phyloP scores from a whole-genome alignment of 164 flowering plant genomes.

The Nymphaea thermarum region DNA sequence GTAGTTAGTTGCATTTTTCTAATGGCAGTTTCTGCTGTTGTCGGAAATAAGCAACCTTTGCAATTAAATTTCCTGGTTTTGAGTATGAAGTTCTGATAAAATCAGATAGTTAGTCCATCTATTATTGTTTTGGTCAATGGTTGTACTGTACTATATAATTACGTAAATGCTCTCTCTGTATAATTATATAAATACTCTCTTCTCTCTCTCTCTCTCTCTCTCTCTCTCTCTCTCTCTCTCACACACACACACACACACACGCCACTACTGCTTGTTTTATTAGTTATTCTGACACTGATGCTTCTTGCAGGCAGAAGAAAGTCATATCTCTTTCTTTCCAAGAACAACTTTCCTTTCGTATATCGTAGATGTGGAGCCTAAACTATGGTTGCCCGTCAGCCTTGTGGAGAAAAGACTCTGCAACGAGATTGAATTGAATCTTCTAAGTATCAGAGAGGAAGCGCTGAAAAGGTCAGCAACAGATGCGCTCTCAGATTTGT shows the following conservation, averaged over 20 bases:
- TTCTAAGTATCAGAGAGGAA: slow-evolving; percentile 34
- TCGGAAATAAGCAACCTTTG: too few relatives aligned
- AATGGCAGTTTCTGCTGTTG: too few relatives aligned
- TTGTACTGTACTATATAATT: too few relatives aligned
- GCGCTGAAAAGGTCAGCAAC: slow-evolving; percentile 10
- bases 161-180: too few relatives aligned
- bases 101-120: too few relatives aligned
- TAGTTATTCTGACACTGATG: neutral
- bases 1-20: too few relatives aligned
- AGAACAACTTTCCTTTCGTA: slow-evolving; percentile 39
- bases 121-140: too few relatives aligned
- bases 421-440: slow-evolving; percentile 55
- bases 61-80: too few relatives aligned
- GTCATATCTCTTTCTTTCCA: slow-evolving; percentile 8
- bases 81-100: too few relatives aligned
- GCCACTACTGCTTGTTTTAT: neutral
- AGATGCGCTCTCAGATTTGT: neutral
- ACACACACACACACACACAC: neutral
- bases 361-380: slow-evolving; percentile 59
- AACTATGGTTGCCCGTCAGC: slow-evolving; percentile 66
- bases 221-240: neutral
- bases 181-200: too few relatives aligned
- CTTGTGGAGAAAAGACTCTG: slow-evolving; percentile 70
- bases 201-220: neutral
- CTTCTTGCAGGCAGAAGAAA: slow-evolving; percentile 18